Base-by-base conservation (phyloP, 345 rosid genomes). In the Arabidopsis arenosa region DNA sequence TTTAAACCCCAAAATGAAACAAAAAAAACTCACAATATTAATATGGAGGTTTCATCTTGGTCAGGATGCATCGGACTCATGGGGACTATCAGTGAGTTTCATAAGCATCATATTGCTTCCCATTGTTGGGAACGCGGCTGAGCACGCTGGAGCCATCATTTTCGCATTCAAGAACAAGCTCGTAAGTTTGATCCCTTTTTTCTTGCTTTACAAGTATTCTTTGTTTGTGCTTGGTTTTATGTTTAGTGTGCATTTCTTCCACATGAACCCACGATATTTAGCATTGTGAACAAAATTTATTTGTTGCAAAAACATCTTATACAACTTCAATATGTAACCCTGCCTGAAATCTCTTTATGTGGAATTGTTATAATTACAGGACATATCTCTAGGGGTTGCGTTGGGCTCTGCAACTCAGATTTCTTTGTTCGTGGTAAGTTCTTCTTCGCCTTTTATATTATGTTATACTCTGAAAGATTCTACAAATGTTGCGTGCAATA, bases 51-150 rank as follows among this genome's bases (percentile, higher is more conserved):
- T 59, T 5, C 30, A 17, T 60, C 0, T 62, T 63, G 36, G 56
- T 13, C 78, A 93, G 96, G 91, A 83, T 32, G 91, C 96, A 60
- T 92, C 98, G 5, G 83, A 83, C 33, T 84, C 96, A 14, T 94
- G 96, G 96, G 98, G 96, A 12, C 79, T 94, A 49, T 92, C 98
- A 7, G 87, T 94, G 37, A 88, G 95, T 80, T 94, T 94, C 74
- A 88, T 92, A 36, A 90, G 97, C 83, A 86, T 92, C 37, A 92
- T 94, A 65, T 68, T 92, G 83, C 90, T 94, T 5, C 96, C 98
- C 9, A 89, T 94, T 23, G 96, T 94, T 63, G 96, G 98, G 77
- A 94, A 94, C 47, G 98, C 98, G 4, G 93, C 97, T 6, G 96
- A 92, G 79, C 98, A 94, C 47, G 98, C 96, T 14, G 95, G 97